Base-by-base conservation (phyloP, 495 filamentous ascomycete genomes). In the Aspergillus coremiiformis region DNA sequence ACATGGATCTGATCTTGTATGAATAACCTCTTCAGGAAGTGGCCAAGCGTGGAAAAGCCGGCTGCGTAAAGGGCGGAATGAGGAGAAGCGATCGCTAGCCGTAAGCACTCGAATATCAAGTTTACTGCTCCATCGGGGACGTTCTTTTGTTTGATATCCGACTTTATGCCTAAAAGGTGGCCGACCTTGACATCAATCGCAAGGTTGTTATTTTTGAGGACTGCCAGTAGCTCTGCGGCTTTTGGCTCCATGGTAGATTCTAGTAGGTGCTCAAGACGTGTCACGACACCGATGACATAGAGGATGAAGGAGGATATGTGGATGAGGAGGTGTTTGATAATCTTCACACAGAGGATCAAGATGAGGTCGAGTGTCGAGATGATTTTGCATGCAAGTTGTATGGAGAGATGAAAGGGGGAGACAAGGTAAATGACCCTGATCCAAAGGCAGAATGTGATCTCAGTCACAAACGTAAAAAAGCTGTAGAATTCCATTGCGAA, bases 91-190 rank as follows among this genome's bases (percentile, higher is more conserved):
- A 90, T 84, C 42, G 86, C 81, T 11, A 80, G 62, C 29, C 80
- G 80, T 49, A 90, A 70, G 41, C 81, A 81, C 47, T 94, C 86
- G 68, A 93, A 90, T 47, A 93, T 78, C 29, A 79, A 74, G 15
- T 76, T 63, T 54, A 91, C 78, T 46, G 83, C 84, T n/a, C 67
- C 63, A 49, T 90, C 86, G 33, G 87, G 86, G 21, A 94, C 86
- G 70, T 87, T 86, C 51, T 83, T 84, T 61, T 92, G 89, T 67
- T 95, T 95, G 72, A 95, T 93, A 60, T 82, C 81, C 43, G 86
- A 86, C 66, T 94, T 94, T 66, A 91, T 67, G 56, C 73, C 74
- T 44, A 81, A 87, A 45, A 95, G 72, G 30, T 81, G 79, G 44
- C 81, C 69, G 51, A 89, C 76, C 64, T 90, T 90, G 33, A 77